These are phyloP conservation scores for Odonthalia washingtoniensis DNA, from an alignment of 31 red algal genomes.

Conservation along the genomic window DNA sequence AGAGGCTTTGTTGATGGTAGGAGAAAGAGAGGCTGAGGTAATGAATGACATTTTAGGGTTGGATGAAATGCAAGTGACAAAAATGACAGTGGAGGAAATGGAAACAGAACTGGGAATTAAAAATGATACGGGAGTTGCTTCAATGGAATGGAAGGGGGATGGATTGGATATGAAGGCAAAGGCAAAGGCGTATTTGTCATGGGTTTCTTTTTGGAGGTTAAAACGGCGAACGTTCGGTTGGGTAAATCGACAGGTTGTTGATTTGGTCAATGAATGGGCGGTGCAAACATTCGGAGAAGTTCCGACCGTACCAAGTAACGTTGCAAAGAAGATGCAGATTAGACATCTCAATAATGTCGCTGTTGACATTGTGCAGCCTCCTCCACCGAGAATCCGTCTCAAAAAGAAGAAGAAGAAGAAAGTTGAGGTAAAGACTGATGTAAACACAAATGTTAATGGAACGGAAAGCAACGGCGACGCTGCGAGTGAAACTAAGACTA, in stretches of 20 bases:
- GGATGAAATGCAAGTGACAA: neutral
- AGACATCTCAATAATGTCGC: neutral
- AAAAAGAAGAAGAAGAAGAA: neutral
- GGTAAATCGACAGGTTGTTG: slow-evolving; percentile 25
- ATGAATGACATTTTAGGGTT: too few relatives aligned
- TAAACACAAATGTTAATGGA: too few relatives aligned
- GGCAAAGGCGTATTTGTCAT: slow-evolving; percentile 36
- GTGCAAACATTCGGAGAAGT: slow-evolving; percentile 34
- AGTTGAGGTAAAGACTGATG: neutral
- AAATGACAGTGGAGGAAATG: neutral
- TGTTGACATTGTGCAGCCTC: neutral
- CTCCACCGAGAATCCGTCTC: neutral
- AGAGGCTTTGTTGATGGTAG: slow-evolving; percentile 16
- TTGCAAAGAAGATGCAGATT: neutral
- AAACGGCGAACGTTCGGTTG: slow-evolving; percentile 39
- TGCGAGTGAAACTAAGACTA: too few relatives aligned
- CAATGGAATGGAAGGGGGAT: neutral
- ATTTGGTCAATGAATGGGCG: slow-evolving; percentile 38
- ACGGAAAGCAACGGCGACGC: too few relatives aligned
- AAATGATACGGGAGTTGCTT: too few relatives aligned
- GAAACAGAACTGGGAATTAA: neutral
- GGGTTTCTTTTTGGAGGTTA: slow-evolving; percentile 22
- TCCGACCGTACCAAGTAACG: neutral
- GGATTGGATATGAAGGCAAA: slow-evolving; percentile 45
- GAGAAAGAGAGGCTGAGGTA: neutral